Base-by-base conservation (phyloP, 2,329 filamentous ascomycete species). In the Pseudogymnoascus sp. region DNA sequence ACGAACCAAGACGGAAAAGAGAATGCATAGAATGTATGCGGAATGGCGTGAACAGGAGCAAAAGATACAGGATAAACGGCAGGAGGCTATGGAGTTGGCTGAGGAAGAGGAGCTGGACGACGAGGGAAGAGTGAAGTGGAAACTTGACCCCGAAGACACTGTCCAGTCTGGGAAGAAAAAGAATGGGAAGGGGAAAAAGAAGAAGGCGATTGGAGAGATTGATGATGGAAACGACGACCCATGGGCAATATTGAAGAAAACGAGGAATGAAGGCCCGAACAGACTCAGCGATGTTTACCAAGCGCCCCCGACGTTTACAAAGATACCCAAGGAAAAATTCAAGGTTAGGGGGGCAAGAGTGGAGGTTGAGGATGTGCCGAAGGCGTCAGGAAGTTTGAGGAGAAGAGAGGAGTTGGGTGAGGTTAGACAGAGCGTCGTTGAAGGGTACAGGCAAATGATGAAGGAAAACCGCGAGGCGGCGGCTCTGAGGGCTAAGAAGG, bases 1-100 rank as follows among this genome's bases (percentile, higher is more conserved):
- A 66, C 81, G 84, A 60, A 97, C 92, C 5, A 88, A 87, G 73
- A 94, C 92, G 70, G 92, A 97, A 77, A 89, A 86, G 72, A 87
- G 88, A 67, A 87, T 97, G 79, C 86, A 87, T 69, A 90, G 90
- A 70, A 81, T 91, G 66, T 91, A 92, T 72, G 87, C 88, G 49
- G 90, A 93, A 68, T 92, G 89, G 82, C 79, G 82, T 61, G 86
- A 86, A 67, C 83, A 88, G 69, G 88, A 89, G 22, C 78, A 78
- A 60, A 85, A 84, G 49, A 70, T 71, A 6, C 66, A 72, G 30
- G 71, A 74, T 58, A 68, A 66, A 58, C 45, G 67, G n/a, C 62
- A 68, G 39, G 71, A 71, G 19, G 69, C 64, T 1, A 25, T 62
- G 9, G 72, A 74, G 49, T 22, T 70, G n/a, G 68, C 67, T 3